Percentiles rank a stretch among this genome's conserved stretches.
Evolutionary conservation across 2,329 filamentous ascomycete genomes (phyloP).

Genomic region (Sphaerulina musiva): DNA sequence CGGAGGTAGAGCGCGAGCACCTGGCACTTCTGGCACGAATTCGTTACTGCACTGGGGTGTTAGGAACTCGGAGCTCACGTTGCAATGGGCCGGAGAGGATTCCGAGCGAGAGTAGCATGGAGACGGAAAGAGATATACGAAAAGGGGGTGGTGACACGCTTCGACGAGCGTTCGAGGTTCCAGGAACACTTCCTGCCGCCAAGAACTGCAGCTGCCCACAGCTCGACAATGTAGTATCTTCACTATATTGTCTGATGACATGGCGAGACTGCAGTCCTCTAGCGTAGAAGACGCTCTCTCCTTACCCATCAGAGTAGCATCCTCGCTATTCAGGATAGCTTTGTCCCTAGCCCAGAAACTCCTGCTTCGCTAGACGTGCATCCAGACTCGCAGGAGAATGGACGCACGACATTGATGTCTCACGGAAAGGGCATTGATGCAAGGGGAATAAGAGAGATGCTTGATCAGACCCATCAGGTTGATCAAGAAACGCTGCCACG

Average conservation of each 20-base stretch:
- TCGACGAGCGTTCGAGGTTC: no score
- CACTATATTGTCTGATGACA: neutral
- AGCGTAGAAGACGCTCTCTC: neutral
- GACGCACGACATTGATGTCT: neutral
- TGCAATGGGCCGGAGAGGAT: no score
- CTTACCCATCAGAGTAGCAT: neutral
- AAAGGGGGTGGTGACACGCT: no score
- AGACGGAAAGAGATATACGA: no score
- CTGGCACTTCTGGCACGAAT: neutral
- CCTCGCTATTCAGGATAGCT: neutral
- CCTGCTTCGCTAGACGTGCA: neutral
- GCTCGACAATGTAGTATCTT: neutral
- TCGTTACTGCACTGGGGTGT: no score
- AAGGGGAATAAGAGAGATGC: slow-evolving; percentile 5
- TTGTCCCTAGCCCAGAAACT: neutral
- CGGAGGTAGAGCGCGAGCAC: neutral
- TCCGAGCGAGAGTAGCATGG: no score
- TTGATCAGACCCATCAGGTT: neutral
- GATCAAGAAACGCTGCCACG: neutral
- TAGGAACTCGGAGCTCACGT: no score
- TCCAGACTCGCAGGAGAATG: neutral
- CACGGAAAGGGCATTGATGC: neutral
- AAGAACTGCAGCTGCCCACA: no score
- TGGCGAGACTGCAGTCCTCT: neutral
- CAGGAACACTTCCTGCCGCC: no score